Conservation (phyloP, 2,329 filamentous ascomycete species). For the Colletotrichum eleusines region DNA sequence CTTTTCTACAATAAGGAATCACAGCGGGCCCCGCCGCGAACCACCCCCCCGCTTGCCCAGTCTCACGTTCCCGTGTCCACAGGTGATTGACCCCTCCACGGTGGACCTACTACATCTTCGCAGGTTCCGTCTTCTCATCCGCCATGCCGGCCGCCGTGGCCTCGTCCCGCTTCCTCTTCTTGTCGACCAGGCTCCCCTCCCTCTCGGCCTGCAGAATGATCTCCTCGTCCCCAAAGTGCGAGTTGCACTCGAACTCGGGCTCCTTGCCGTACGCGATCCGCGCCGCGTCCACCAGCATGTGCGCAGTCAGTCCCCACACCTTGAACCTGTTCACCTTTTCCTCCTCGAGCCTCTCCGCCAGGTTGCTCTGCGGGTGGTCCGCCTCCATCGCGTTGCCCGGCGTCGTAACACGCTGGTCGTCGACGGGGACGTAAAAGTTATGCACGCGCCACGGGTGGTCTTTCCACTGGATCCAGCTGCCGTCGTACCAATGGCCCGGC, state of each 20-base stretch:
- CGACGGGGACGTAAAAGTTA: slow-evolving; percentile 90
- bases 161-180: slow-evolving; percentile 50
- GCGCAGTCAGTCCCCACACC: slow-evolving; percentile 95
- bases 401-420: slow-evolving; percentile 75
- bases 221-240: slow-evolving; percentile 64
- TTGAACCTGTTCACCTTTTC: slow-evolving; percentile 73
- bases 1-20: slow-evolving; percentile 8
- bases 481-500: slow-evolving; percentile 83
- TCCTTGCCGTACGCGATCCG: slow-evolving; percentile 84
- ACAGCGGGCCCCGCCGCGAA: too few relatives aligned
- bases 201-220: slow-evolving; percentile 61
- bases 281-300: slow-evolving; percentile 90
- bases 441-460: slow-evolving; percentile 85
- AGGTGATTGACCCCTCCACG: background rate
- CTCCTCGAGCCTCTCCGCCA: slow-evolving; percentile 57
- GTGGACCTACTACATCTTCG: slow-evolving; percentile 35
- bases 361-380: slow-evolving; percentile 57
- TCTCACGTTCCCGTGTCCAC: background rate
- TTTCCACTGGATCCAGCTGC: slow-evolving; percentile 84
- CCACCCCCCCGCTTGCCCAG: background rate
- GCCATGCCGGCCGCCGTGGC: slow-evolving; percentile 46
- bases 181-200: slow-evolving; percentile 60
- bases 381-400: slow-evolving; percentile 53
- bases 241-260: slow-evolving; percentile 83
- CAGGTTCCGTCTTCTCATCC: slow-evolving; percentile 42